phyloP scores from a whole-genome alignment of 345 rosid species.

The Turnera subulata region DNA sequence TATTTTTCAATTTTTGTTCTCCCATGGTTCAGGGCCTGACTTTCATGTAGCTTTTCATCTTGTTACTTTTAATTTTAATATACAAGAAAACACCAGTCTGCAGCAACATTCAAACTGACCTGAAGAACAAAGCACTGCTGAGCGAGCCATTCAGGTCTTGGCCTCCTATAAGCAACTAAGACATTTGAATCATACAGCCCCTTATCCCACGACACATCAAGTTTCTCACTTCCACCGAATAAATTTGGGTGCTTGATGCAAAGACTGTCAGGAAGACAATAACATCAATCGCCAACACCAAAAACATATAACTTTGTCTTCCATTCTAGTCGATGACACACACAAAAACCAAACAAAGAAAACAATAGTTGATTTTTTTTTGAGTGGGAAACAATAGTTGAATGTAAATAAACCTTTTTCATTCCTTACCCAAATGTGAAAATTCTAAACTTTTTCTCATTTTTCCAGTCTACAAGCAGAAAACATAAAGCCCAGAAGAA shows the following conservation, averaged over 20 bases:
- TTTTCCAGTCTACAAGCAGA: not conserved
- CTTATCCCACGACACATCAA: conserved; percentile 90
- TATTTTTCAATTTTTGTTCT: too few relatives aligned
- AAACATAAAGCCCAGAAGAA: not conserved
- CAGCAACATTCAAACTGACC: conserved; percentile 31
- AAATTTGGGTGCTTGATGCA: conserved; percentile 90
- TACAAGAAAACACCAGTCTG: not conserved
- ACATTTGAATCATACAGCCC: conserved; percentile 86
- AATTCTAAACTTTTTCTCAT: too few relatives aligned
- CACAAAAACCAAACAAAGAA: too few relatives aligned
- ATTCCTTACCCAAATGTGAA: too few relatives aligned
- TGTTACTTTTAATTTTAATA: too few relatives aligned
- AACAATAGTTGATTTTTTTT: too few relatives aligned
- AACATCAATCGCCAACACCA: conserved; percentile 6
- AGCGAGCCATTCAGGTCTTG: conserved; percentile 87
- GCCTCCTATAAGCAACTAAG: conserved; percentile 80
- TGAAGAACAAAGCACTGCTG: conserved; percentile 83
- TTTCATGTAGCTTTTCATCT: too few relatives aligned
- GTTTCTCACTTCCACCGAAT: conserved; percentile 99
- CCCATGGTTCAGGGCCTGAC: too few relatives aligned
- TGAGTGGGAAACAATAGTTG: too few relatives aligned
- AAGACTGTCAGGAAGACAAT: conserved; percentile 50
- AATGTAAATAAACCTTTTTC: too few relatives aligned
- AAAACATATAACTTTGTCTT: not conserved
- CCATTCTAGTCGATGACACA: not conserved